Evolutionary conservation across 345 rosid genomes (phyloP), one percentile per base, ranked within the genome.

Genomic region (Punica granatum): DNA sequence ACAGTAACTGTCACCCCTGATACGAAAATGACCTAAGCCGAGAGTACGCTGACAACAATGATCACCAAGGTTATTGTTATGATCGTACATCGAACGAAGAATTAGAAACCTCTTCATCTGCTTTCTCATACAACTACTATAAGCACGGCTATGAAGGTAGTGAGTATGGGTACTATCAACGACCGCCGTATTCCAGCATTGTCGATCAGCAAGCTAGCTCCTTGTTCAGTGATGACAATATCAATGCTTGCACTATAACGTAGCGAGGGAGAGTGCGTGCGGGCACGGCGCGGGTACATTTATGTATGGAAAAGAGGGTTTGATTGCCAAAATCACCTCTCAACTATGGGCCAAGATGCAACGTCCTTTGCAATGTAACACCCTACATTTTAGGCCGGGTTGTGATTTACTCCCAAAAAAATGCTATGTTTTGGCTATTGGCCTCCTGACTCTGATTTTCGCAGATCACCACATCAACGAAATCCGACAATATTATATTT

Each of bases 211-310:
- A 66, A 43, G 72, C 85, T 65, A 46, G 75, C 65, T 58, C 87
- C 61, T 12, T 89, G 75, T 89, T 89, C 53, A 86, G 83, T 44
- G 94, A 92, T 61, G 98, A 89, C 3, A 89, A 89, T 72, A 94
- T 92, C 30, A 81, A 89, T 70, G 90, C 92, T 77, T 89, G 96
- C 64, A 70, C 81, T 28, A 80, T 88, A 12, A 84, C 88, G 90
- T 86, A 60, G 19, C 7, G 36, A 34, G 28, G 43, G 42, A 25
- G 2, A 1, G 3, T 0, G n/a, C n/a, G n/a, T n/a, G n/a, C n/a
- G n/a, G n/a, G n/a, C n/a, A n/a, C n/a, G n/a, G n/a, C n/a, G n/a
- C n/a, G n/a, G n/a, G n/a, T n/a, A n/a, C n/a, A n/a, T n/a, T n/a
- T n/a, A n/a, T 25, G 33, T 7, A 15, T 66, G 44, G 10, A 11